Conservation (phyloP, 2,329 filamentous ascomycete genomes). For the Tolypocladium ovalisporum region DNA sequence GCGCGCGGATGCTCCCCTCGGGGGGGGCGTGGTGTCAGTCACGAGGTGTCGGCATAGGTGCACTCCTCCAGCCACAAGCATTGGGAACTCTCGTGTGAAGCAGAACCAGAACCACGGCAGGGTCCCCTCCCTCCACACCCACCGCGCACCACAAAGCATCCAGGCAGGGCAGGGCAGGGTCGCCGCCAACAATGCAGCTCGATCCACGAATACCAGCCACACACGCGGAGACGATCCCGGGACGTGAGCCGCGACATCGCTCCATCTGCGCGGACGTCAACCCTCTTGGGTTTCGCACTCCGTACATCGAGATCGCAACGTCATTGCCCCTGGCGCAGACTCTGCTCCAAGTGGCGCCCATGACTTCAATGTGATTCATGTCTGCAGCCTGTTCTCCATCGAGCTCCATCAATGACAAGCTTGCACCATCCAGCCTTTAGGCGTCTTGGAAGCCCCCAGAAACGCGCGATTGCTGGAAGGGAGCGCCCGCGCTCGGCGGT, state of each 20-base stretch:
- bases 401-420: neutral
- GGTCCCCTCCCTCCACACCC: neutral
- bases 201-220: neutral
- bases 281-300: neutral
- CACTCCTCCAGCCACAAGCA: neutral
- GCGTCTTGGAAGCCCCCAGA: neutral
- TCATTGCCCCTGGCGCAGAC: neutral
- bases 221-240: neutral
- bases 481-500: neutral
- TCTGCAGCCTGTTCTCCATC: neutral
- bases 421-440: neutral
- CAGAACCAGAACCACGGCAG: neutral
- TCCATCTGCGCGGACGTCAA: neutral
- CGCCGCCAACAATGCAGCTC: too few species aligned
- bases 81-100: neutral
- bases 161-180: too few species aligned
- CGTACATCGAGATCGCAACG: neutral
- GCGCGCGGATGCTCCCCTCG: too few species aligned
- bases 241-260: neutral
- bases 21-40: neutral
- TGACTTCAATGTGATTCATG: neutral
- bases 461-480: neutral
- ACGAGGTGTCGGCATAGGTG: neutral
- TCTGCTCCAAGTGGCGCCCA: neutral
- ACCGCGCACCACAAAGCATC: too few species aligned